Conservation (phyloP, 148 eudicot species). For the Camellia japonica region DNA sequence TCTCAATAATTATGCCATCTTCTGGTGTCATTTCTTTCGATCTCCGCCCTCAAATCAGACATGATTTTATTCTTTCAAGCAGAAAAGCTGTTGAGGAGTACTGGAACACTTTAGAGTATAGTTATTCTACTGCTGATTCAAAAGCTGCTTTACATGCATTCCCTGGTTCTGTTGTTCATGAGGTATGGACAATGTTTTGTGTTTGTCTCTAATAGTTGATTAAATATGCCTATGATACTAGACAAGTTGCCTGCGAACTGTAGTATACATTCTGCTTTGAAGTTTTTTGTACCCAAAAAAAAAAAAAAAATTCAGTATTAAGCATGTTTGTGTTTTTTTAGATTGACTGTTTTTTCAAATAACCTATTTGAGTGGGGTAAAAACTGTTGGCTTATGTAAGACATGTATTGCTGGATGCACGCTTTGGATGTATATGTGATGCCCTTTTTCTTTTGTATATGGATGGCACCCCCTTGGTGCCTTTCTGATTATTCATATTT, state of each 20-base stretch:
- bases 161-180: constrained; percentile 85
- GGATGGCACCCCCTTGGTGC: too few relatives aligned
- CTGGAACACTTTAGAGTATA: constrained; percentile 94
- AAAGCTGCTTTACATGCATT: constrained; percentile 88
- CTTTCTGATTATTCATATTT: too few relatives aligned
- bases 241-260: background rate
- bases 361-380: background rate
- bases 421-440: background rate
- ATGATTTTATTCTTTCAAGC: constrained; percentile 82
- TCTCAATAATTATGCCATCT: constrained; percentile 37
- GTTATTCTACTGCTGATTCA: constrained; percentile 83
- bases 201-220: constrained; percentile 1
- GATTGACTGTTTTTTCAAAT: background rate
- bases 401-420: background rate
- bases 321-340: background rate
- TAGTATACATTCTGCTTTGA: background rate
- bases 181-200: constrained; percentile 39
- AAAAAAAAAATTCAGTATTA: background rate
- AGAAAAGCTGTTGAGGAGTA: constrained; percentile 81
- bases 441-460: too few relatives aligned
- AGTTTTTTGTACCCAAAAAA: background rate
- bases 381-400: background rate
- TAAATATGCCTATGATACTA: constrained; percentile 2
- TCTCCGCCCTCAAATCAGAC: constrained; percentile 87
- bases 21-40: constrained; percentile 47